These are phyloP conservation scores for Teunomyces panamensis DNA, from an alignment of 805 yeast genomes.

Conservation along the genomic window DNA sequence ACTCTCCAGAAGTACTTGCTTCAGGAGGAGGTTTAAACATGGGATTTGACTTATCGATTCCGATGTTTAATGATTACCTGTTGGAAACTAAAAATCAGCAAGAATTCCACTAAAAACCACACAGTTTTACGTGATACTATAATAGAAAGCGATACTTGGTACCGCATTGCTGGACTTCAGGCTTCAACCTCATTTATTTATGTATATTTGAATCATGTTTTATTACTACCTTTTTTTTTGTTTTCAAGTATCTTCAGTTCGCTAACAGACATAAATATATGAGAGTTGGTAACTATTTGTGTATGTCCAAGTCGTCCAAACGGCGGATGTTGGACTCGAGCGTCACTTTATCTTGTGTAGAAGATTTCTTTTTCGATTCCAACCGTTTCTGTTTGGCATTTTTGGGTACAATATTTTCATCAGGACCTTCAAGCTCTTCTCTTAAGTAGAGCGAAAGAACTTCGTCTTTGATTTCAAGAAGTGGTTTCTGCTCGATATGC, in stretches of 20 bases:
- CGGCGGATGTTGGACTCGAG: slow-evolving; percentile 34
- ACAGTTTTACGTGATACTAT: background rate
- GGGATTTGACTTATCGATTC: slow-evolving; percentile 11
- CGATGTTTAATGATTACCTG: slow-evolving; percentile 6
- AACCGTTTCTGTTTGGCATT: slow-evolving; percentile 13
- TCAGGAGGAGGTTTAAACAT: slow-evolving; percentile 8
- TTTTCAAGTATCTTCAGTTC: slow-evolving; percentile 1
- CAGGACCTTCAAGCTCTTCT: slow-evolving; percentile 42
- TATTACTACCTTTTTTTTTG: slow-evolving; percentile 1
- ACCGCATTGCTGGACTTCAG: too few relatives aligned
- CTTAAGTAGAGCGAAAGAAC: slow-evolving; percentile 56
- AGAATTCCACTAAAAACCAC: background rate
- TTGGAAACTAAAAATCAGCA: background rate
- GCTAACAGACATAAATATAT: background rate
- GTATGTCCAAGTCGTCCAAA: slow-evolving; percentile 25
- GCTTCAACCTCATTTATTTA: background rate
- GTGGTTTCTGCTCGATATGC: slow-evolving; percentile 51
- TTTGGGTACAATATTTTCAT: slow-evolving; percentile 12
- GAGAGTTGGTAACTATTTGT: slow-evolving; percentile 3
- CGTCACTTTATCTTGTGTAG: slow-evolving; percentile 8
- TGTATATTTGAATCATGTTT: slow-evolving; percentile 1
- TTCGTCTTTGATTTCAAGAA: slow-evolving; percentile 63
- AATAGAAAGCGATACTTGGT: background rate
- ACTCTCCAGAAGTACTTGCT: slow-evolving; percentile 7
- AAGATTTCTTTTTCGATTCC: slow-evolving; percentile 9